phyloP scores from a whole-genome alignment of 179 eudicot genomes.

The Beta macrorhiza region DNA sequence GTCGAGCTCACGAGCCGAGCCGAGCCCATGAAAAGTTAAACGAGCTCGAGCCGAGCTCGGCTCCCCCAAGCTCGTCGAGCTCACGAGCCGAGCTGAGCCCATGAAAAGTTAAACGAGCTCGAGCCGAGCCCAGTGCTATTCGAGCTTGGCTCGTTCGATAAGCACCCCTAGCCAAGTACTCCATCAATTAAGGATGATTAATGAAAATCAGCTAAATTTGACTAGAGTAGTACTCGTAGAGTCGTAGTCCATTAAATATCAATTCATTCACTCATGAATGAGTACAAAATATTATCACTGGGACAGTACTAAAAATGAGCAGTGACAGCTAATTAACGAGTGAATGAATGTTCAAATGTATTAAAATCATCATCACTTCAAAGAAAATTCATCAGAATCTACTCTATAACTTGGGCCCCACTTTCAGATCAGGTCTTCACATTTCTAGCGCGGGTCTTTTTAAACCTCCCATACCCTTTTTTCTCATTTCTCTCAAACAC shows the following conservation, averaged over 20 bases:
- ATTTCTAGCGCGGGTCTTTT: slow-evolving; percentile 29
- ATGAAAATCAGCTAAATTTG: background rate
- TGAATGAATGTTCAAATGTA: background rate
- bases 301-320: background rate
- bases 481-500: background rate
- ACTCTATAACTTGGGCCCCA: background rate
- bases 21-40: too few relatives aligned
- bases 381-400: background rate
- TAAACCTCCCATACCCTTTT: slow-evolving; percentile 3
- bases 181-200: background rate
- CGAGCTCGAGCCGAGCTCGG: too few relatives aligned
- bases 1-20: too few relatives aligned
- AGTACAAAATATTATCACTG: background rate
- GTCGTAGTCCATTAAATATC: too few relatives aligned
- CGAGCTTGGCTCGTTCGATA: too few relatives aligned
- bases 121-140: too few relatives aligned
- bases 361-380: background rate
- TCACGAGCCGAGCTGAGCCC: too few relatives aligned
- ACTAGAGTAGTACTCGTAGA: background rate
- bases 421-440: background rate
- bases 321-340: slow-evolving; percentile 14
- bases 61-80: too few relatives aligned
- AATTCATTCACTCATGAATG: too few relatives aligned
- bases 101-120: too few relatives aligned
- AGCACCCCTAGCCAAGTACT: background rate